phyloP scores from a whole-genome alignment of 2,329 filamentous ascomycete genomes.

The Pseudocercospora crystallina region DNA sequence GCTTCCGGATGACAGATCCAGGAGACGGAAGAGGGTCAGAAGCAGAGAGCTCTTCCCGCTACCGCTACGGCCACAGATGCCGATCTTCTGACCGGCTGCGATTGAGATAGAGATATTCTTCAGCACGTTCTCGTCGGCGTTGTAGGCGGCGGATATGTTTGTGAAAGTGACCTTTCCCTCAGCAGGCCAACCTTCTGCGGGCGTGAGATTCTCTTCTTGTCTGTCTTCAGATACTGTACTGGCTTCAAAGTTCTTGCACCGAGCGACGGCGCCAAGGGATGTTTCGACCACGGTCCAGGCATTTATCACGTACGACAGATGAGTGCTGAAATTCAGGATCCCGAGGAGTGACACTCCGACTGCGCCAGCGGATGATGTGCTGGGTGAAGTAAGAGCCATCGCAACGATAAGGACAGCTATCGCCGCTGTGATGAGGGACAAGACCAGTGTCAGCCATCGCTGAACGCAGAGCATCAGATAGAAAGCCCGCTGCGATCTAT shows the following conservation, averaged over 20 bases:
- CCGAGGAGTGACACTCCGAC: slow-evolving; percentile 56
- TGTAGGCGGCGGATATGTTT: slow-evolving; percentile 50
- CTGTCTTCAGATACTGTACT: slow-evolving; percentile 52
- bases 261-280: slow-evolving; percentile 56
- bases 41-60: slow-evolving; percentile 56
- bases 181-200: slow-evolving; percentile 72
- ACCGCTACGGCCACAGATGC: slow-evolving; percentile 56
- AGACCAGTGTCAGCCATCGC: slow-evolving; percentile 44
- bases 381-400: slow-evolving; percentile 40
- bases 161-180: slow-evolving; percentile 72
- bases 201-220: slow-evolving; percentile 58
- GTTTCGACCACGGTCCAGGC: slow-evolving; percentile 61
- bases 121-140: slow-evolving; percentile 40
- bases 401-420: slow-evolving; percentile 26
- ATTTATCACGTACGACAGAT: slow-evolving; percentile 51
- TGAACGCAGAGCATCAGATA: slow-evolving; percentile 50
- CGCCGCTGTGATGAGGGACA: slow-evolving; percentile 43
- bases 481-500: slow-evolving; percentile 45
- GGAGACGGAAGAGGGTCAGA: slow-evolving; percentile 50
- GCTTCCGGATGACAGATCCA: slow-evolving; percentile 45
- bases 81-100: slow-evolving; percentile 49
- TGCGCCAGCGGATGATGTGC: slow-evolving; percentile 32
- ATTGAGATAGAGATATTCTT: slow-evolving; percentile 50
- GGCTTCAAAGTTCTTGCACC: slow-evolving; percentile 55
- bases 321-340: slow-evolving; percentile 54